Evolutionary conservation across 116 monocot species (phyloP), one percentile per base, ranked within the genome.

Genomic region (Thalassia testudinum): DNA sequence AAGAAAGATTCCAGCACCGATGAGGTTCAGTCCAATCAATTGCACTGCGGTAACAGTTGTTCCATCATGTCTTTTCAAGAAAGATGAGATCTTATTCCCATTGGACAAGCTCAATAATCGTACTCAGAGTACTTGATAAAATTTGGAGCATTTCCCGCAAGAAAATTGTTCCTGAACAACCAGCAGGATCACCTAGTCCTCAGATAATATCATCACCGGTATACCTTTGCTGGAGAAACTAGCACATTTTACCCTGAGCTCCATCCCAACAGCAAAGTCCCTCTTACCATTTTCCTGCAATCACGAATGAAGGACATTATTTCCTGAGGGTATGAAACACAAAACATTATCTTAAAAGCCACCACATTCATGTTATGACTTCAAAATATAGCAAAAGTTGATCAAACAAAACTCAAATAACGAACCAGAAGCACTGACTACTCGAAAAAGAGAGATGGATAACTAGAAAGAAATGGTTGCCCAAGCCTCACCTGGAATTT

Each of bases 141-240:
- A n/a, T n/a, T n/a, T n/a, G n/a, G n/a, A n/a, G n/a, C n/a, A n/a
- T n/a, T n/a, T n/a, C n/a, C n/a, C n/a, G n/a, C n/a, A n/a, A n/a
- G n/a, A n/a, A n/a, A n/a, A n/a, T n/a, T n/a, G n/a, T 34, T 10
- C 30, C 30, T 34, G 30, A 34, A 34, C 30, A 34, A 3, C 30
- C 3, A 34, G 3, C 3, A 5, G 30, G 30, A 34, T 10, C 3
- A 34, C 30, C 30, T 34, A 62, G 29, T 72, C 79, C 24, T 77
- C 62, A 24, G 74, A 24, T 54, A 88, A 61, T 50, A 79, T 66
- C 63, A 95, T 85, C 16, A 82, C 65, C 17, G 95, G 95, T 53
- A 95, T 79, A 65, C 88, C 95, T 60, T 88, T 95, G 14, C 55
- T 53, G 21, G 71, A 81, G 72, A 88, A 88, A 67, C 78, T 81